phyloP scores from a whole-genome alignment of 1,284 basidiomycete genomes.

The Fomitopsis betulina region DNA sequence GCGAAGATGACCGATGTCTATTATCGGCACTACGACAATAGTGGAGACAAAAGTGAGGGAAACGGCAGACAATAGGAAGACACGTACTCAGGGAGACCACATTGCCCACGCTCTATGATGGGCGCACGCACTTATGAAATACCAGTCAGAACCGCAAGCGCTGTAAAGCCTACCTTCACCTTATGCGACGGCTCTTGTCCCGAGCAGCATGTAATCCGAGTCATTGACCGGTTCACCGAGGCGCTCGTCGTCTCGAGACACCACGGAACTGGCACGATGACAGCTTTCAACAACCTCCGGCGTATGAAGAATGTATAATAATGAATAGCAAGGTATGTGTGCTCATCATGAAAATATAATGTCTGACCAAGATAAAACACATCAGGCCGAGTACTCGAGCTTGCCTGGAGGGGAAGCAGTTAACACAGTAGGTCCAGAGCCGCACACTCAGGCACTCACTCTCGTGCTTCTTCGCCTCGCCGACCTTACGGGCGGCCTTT shows the following conservation, averaged over 20 bases:
- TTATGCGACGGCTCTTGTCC: no score
- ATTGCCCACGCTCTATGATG: background rate
- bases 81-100: background rate
- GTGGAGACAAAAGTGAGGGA: background rate
- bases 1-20: background rate
- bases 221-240: no score
- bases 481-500: constrained; percentile 96
- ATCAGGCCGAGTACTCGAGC: constrained; percentile 50
- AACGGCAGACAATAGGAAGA: background rate
- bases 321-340: background rate
- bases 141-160: no score
- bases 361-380: background rate
- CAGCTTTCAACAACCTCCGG: background rate
- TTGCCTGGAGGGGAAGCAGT: constrained; percentile 38
- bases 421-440: constrained; percentile 7
- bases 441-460: constrained; percentile 42
- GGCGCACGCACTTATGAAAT: background rate
- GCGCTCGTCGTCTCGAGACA: background rate
- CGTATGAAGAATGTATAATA: background rate
- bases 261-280: background rate
- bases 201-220: no score
- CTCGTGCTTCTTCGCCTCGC: constrained; percentile 95
- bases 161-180: no score
- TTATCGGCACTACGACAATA: background rate
- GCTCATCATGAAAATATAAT: background rate